Base-by-base conservation (phyloP, 31 red algal genomes). In the Porphyra umbilicalis region DNA sequence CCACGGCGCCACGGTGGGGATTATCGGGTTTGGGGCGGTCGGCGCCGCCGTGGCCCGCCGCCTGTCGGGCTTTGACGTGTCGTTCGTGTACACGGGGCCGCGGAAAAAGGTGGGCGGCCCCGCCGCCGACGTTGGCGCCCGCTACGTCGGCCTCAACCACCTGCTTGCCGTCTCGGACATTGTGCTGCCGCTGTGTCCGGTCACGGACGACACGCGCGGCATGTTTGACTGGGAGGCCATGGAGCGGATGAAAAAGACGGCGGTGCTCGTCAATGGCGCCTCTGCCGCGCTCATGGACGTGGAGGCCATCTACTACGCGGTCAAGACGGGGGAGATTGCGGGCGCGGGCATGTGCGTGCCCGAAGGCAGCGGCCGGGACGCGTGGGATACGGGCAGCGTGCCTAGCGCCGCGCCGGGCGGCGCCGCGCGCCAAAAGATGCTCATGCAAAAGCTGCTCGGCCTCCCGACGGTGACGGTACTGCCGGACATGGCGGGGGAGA, bases 31-130 rank as follows among this genome's bases (percentile, higher is more conserved):
- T 77, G 85, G 85, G 7, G 35, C 77, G 1, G 80, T 87, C 79
- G 85, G 85, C 74, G 80, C 75, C 20, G 85, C 85, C 35, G 85
- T 87, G 68, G 85, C 85, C 35, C 85, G 77, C 7, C 76, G 85
- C 4, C 76, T 87, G 74, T 29, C 57, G 1, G 85, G 85, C 9
- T 87, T 87, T 71, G 85, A 44, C 79, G 80, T 77, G 39, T 36
- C 14, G 35, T 81, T 87, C 75, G 31, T 87, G 33, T 87, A 82
- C 18, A 39, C 44, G 9, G 81, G 81, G 38, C 40, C 42, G 9
- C 40, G 81, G 18, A 46, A 83, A 33, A 83, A 83, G 44, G 30
- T 46, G 18, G 36, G 32, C 31, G 81, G 33, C 14, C 9, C 81
- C 1, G 81, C 57, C 57, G 57, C 57, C 57, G 57, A 71, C 2